Evolutionary conservation across 768 basidiomycete genomes (phyloP), one percentile per base, ranked within the genome.

Genomic region (Pilatotrama ljubarskyi): DNA sequence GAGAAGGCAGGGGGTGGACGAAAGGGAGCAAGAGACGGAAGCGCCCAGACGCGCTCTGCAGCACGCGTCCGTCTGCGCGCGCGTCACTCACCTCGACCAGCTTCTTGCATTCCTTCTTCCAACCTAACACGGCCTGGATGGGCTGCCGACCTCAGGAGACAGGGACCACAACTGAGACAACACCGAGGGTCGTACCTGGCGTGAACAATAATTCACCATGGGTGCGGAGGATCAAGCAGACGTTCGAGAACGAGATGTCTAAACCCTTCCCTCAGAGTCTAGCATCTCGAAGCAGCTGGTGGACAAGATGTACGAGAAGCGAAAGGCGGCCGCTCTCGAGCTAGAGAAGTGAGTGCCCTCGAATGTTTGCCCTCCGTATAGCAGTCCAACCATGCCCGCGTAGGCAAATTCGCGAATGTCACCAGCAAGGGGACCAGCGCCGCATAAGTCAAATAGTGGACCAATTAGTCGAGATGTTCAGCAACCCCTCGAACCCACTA

Each of bases 231-330:
- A 7, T 14, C 3, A 6, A 15, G 13, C 18, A 20, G 20, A 41
- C 7, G 20, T 37, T 8, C 26, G 17, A 0, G 46, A 6, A 13
- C n/a, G 13, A n/a, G 36, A n/a, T 24, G 18, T 20, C 54, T 65
- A 38, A 65, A 49, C 35, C 43, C 7, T 36, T 6, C 35, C 20
- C 24, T n/a, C 54, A 93, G 91, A 94, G 68, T 77, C 85, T 56
- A 82, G 84, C 60, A 84, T 93, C 49, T 79, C 89, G 42, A 89
- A 88, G 72, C 92, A 91, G 70, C 79, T 94, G 58, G 82, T 91
- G 47, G 92, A 94, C 84, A 93, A 93, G 80, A 89, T 94, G 74
- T 97, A 98, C 72, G 95, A 98, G 81, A 94, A 95, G 77, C 85
- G 95, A 59, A 97, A 98, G 77, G 86, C 91, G 8, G 94, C 95